phyloP scores from a whole-genome alignment of 768 basidiomycete species.

The Mycena haematopus region DNA sequence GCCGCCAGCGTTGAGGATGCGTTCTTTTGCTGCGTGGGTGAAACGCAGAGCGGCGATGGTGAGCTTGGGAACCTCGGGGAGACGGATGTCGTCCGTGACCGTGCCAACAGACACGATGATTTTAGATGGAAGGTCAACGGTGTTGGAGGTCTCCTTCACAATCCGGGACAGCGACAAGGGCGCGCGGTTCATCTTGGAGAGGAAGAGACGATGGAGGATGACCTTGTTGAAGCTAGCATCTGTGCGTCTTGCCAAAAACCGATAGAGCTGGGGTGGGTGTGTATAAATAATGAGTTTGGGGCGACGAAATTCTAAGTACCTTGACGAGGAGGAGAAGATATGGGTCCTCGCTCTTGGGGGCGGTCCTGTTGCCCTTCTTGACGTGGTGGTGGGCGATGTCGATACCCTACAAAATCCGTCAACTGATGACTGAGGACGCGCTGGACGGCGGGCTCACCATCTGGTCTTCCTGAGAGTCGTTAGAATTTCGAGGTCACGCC shows the following conservation, averaged over 20 bases:
- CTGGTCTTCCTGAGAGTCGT: conserved; percentile 67
- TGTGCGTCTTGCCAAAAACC: conserved; percentile 97
- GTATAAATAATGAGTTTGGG: conserved; percentile 16
- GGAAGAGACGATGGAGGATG: conserved; percentile 95
- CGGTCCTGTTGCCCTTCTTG: conserved; percentile 94
- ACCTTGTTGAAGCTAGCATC: conserved; percentile 97
- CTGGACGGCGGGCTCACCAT: conserved; percentile 75
- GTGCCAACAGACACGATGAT: conserved; percentile 90
- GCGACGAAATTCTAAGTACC: conserved; percentile 51
- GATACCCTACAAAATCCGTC: conserved; percentile 74
- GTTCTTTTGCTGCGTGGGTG: conserved; percentile 90
- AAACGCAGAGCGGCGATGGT: conserved; percentile 94
- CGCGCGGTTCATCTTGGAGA: conserved; percentile 96
- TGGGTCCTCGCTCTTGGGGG: conserved; percentile 98
- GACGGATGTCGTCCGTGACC: conserved; percentile 94
- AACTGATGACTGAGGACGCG: conserved; percentile 33
- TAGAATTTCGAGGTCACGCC: conserved; percentile 40
- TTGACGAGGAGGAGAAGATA: conserved; percentile 98
- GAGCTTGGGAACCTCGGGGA: conserved; percentile 85
- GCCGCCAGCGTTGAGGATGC: conserved; percentile 95
- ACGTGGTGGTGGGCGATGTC: conserved; percentile 97
- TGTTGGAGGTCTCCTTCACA: conserved; percentile 76
- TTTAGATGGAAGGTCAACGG: conserved; percentile 75
- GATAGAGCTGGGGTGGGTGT: conserved; percentile 76
- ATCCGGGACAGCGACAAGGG: conserved; percentile 95